A percentile compares a stretch with the other conserved stretches of the same genome.
Conservation (phyloP, 2,329 filamentous ascomycete species). For the Sclerotinia spermophila region DNA sequence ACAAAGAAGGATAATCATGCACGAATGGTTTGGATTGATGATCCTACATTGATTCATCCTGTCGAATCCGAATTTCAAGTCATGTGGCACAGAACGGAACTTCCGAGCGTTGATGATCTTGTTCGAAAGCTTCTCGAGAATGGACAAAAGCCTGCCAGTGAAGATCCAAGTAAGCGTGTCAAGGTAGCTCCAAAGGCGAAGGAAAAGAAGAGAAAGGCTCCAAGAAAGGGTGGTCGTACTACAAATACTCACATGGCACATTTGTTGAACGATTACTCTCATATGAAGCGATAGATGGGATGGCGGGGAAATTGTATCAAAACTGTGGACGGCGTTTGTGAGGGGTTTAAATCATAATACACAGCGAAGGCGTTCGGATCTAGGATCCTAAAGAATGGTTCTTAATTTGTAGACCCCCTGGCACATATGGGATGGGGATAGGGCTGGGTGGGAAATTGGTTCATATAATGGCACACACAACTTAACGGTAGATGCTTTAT, state of each 20-base stretch:
- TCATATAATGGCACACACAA: background rate
- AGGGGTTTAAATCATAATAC: background rate
- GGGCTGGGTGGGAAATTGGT: background rate
- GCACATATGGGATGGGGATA: background rate
- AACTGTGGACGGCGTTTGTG: constrained; percentile 3
- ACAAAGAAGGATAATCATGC: constrained; percentile 91
- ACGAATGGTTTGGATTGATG: constrained; percentile 84
- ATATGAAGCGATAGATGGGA: constrained; percentile 30
- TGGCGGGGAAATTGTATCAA: background rate
- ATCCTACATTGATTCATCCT: constrained; percentile 68
- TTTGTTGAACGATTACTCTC: constrained; percentile 35
- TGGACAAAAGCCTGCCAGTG: constrained; percentile 39
- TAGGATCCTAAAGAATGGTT: background rate
- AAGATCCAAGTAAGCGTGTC: constrained; percentile 39
- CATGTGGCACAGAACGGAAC: constrained; percentile 73
- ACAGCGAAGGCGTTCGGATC: background rate
- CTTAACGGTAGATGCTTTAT: background rate
- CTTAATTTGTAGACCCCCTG: background rate
- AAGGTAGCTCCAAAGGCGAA: constrained; percentile 38
- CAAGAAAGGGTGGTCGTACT: constrained; percentile 37
- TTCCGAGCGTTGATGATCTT: constrained; percentile 54
- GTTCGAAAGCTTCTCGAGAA: constrained; percentile 41
- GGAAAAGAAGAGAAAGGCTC: constrained; percentile 39
- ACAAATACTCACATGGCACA: constrained; percentile 39
- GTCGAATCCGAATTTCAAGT: constrained; percentile 80